Percentiles rank a stretch among this genome's conserved stretches.
phyloP scores from a whole-genome alignment of 495 filamentous ascomycete species.

The Penicillium pancosmium region DNA sequence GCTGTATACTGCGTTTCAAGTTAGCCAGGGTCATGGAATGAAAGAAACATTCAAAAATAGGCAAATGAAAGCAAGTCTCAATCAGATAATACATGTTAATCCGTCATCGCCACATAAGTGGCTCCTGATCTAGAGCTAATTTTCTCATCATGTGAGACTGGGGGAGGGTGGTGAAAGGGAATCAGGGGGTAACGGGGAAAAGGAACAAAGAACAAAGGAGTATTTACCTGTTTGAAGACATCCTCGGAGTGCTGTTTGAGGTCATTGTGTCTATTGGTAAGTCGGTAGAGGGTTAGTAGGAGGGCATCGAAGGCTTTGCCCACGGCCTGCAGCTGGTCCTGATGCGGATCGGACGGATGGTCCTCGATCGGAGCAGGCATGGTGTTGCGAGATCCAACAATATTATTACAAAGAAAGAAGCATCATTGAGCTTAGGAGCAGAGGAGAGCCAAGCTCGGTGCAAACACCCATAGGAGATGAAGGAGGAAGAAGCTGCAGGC shows the following conservation, averaged over 20 bases:
- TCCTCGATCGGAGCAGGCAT: slow-evolving; percentile 44
- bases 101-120: slow-evolving; percentile 52
- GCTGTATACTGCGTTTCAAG: slow-evolving; percentile 23
- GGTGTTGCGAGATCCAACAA: slow-evolving; percentile 9
- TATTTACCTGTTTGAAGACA: slow-evolving; percentile 51
- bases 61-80: slow-evolving; percentile 30
- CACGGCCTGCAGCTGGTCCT: slow-evolving; percentile 41
- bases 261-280: slow-evolving; percentile 46
- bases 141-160: slow-evolving; percentile 53
- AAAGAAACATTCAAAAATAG: not conserved
- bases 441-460: slow-evolving; percentile 14
- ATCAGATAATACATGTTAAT: slow-evolving; percentile 58
- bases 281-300: slow-evolving; percentile 50
- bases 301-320: slow-evolving; percentile 52
- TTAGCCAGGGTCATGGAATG: slow-evolving; percentile 20
- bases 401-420: slow-evolving; percentile 25
- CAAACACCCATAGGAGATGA: slow-evolving; percentile 1
- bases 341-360: slow-evolving; percentile 34
- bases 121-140: slow-evolving; percentile 66
- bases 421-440: slow-evolving; percentile 23
- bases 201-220: slow-evolving; percentile 8
- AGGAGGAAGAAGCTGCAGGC: slow-evolving; percentile 17
- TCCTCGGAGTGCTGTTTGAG: slow-evolving; percentile 46
- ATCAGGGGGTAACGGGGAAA: not conserved
- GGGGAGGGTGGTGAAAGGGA: slow-evolving; percentile 13